Conservation (phyloP, 768 basidiomycete species). For the Fomitopsis pulvina region DNA sequence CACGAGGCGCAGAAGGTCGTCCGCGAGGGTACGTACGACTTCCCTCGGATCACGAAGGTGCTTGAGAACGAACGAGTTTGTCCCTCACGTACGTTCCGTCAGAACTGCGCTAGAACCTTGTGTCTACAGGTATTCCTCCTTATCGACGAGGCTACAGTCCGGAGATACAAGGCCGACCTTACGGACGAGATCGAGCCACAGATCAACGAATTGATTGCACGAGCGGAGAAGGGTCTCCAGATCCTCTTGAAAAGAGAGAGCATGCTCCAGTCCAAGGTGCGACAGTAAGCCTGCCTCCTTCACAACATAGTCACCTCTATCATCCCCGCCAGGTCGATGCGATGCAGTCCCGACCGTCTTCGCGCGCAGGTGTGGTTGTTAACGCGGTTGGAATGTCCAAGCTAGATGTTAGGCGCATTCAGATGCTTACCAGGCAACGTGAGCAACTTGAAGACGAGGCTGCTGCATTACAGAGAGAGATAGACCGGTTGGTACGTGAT, state of each 20-base stretch:
- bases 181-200: constrained; percentile 79
- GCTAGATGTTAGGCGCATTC: constrained; percentile 57
- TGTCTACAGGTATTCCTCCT: constrained; percentile 53
- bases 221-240: constrained; percentile 63
- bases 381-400: constrained; percentile 53
- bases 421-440: constrained; percentile 58
- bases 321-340: constrained; percentile 45
- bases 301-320: not conserved
- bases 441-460: constrained; percentile 63
- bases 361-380: constrained; percentile 36
- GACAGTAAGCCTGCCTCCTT: too few relatives aligned
- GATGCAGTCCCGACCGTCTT: constrained; percentile 33
- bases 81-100: not conserved
- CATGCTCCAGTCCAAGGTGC: constrained; percentile 58
- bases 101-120: not conserved
- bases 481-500: constrained; percentile 44
- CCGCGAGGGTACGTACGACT: constrained; percentile 62
- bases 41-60: constrained; percentile 64
- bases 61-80: constrained; percentile 61
- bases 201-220: constrained; percentile 65
- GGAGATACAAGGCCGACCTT: constrained; percentile 66
- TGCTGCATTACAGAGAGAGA: constrained; percentile 51
- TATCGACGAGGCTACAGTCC: constrained; percentile 65
- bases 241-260: constrained; percentile 56
- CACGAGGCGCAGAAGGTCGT: constrained; percentile 65